Evolutionary conservation across 2,329 filamentous ascomycete species (phyloP).

Genomic region (Cadophora sp.): DNA sequence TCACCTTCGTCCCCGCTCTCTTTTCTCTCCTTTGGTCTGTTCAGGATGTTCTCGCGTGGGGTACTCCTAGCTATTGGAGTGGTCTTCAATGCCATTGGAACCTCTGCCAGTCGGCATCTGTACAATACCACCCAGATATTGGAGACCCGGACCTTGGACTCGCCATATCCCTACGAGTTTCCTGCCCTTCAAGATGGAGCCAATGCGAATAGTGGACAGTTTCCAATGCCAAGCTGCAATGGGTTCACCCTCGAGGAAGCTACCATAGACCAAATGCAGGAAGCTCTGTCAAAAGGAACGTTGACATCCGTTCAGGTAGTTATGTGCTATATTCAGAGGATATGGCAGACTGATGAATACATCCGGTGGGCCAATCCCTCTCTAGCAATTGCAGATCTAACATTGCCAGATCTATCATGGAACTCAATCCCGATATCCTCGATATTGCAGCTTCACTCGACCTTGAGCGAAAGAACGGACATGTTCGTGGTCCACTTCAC

Average conservation of each 20-base stretch:
- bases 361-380: slow-evolving; percentile 56
- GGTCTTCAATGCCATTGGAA: neutral
- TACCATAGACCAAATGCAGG: slow-evolving; percentile 71
- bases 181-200: slow-evolving; percentile 46
- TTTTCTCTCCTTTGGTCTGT: neutral
- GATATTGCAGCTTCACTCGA: slow-evolving; percentile 67
- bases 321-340: slow-evolving; percentile 66
- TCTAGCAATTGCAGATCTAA: slow-evolving; percentile 16
- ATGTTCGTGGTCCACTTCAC: slow-evolving; percentile 70
- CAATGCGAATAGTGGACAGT: slow-evolving; percentile 45
- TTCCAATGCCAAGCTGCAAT: slow-evolving; percentile 68
- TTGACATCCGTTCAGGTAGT: slow-evolving; percentile 65
- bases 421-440: slow-evolving; percentile 72
- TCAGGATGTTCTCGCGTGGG: neutral
- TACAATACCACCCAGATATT: slow-evolving; percentile 37
- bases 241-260: slow-evolving; percentile 70
- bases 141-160: slow-evolving; percentile 44
- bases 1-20: neutral
- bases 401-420: slow-evolving; percentile 58
- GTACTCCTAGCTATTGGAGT: neutral
- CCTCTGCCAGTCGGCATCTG: slow-evolving; percentile 12
- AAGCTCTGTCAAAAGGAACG: slow-evolving; percentile 57
- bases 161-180: slow-evolving; percentile 48
- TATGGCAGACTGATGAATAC: slow-evolving; percentile 68
- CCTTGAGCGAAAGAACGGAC: slow-evolving; percentile 61